phyloP scores from a whole-genome alignment of 495 filamentous ascomycete genomes.

The Friedmanniomyces endolithicus region DNA sequence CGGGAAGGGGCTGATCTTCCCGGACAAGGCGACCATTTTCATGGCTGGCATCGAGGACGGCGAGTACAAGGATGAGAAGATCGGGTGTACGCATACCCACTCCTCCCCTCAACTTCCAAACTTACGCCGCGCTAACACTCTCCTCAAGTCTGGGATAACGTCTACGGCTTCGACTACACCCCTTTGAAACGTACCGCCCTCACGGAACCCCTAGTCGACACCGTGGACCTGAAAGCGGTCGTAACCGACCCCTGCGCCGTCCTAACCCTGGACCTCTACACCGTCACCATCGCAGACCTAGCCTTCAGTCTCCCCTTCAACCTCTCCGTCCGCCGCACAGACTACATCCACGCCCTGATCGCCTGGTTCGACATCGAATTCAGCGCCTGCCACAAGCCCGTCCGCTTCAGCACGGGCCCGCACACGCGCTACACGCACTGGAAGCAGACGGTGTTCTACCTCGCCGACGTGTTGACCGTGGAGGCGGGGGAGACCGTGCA shows the following conservation, averaged over 20 bases:
- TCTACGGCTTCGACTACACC: slow-evolving; percentile 94
- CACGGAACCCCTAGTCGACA: slow-evolving; percentile 73
- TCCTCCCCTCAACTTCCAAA: background rate
- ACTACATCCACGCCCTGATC: slow-evolving; percentile 90
- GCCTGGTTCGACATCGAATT: slow-evolving; percentile 99
- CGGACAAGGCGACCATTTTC: slow-evolving; percentile 81
- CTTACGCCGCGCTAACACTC: background rate
- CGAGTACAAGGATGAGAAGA: slow-evolving; percentile 82
- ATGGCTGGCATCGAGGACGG: slow-evolving; percentile 77
- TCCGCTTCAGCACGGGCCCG: slow-evolving; percentile 36
- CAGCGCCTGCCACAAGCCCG: slow-evolving; percentile 61
- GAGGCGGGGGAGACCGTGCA: slow-evolving; percentile 41
- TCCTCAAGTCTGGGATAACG: slow-evolving; percentile 78
- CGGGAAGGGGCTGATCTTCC: slow-evolving; percentile 64
- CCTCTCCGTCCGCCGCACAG: slow-evolving; percentile 60
- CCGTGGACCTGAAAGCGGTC: slow-evolving; percentile 62
- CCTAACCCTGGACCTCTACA: slow-evolving; percentile 76
- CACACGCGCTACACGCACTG: slow-evolving; percentile 40
- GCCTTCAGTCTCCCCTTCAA: slow-evolving; percentile 61
- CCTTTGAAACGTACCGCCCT: slow-evolving; percentile 71
- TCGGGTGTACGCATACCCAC: slow-evolving; percentile 49
- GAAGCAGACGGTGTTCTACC: slow-evolving; percentile 40
- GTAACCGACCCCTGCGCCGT: slow-evolving; percentile 67
- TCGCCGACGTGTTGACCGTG: slow-evolving; percentile 33
- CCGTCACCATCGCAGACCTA: slow-evolving; percentile 57